phyloP scores from a whole-genome alignment of 176 grass and related monocot species.

The maize (Zea mays) region Zm-B73-REFERENCE-NAM-5.0 NC_050105.1:137600501-137601000 shows the following conservation, averaged over 20 bases:
- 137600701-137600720: no score
- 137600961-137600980: background rate
- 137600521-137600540: no score
- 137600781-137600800: background rate
- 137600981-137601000: background rate
- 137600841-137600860: background rate
- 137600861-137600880: background rate
- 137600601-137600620: no score
- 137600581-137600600: no score
- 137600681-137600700: no score
- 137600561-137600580: no score
- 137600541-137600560: no score
- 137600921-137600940: background rate
- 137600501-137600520: background rate
- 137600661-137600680: no score
- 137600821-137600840: background rate
- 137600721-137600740: no score
- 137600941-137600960: background rate
- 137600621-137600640: no score
- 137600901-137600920: background rate
- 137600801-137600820: background rate
- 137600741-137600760: background rate
- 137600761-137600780: background rate
- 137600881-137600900: background rate
- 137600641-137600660: no score